phyloP scores from a whole-genome alignment of 1,284 basidiomycete species.

The Ceratobasidium sp. region DNA sequence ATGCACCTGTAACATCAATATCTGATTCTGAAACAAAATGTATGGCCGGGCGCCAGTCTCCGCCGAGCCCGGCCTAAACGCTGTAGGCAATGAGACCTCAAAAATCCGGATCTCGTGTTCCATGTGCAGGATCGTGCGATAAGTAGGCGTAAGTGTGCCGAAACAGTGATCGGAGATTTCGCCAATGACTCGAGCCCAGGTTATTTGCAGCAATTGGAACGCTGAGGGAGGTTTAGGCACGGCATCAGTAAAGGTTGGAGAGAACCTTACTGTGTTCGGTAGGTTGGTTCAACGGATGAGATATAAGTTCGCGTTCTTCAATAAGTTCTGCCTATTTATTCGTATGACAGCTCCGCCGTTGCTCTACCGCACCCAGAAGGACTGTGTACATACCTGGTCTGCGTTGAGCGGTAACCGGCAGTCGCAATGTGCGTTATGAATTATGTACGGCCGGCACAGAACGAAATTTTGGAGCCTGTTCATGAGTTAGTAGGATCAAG shows the following conservation, averaged over 20 bases:
- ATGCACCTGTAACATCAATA: slow-evolving; percentile 20
- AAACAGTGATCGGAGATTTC: slow-evolving; percentile 36
- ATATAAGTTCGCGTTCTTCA: slow-evolving; percentile 35
- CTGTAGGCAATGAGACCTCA: slow-evolving; percentile 1
- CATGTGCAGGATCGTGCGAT: slow-evolving; percentile 31
- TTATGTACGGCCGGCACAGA: slow-evolving; percentile 28
- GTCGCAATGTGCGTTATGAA: slow-evolving; percentile 33
- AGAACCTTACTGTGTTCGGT: slow-evolving; percentile 32
- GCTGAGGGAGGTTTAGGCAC: neutral
- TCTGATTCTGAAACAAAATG: slow-evolving; percentile 30
- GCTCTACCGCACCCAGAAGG: no score
- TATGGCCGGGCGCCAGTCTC: slow-evolving; percentile 26
- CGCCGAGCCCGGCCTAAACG: slow-evolving; percentile 19
- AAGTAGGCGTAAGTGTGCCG: slow-evolving; percentile 15
- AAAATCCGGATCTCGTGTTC: slow-evolving; percentile 31
- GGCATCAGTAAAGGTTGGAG: neutral
- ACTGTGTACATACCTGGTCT: slow-evolving; percentile 18
- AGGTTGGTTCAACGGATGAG: slow-evolving; percentile 31
- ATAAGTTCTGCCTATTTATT: slow-evolving; percentile 28
- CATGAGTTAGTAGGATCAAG: neutral
- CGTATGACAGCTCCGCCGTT: neutral
- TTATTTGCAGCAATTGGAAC: slow-evolving; percentile 31
- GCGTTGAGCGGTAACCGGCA: slow-evolving; percentile 26
- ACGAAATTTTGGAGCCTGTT: slow-evolving; percentile 37
- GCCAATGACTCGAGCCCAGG: slow-evolving; percentile 32